Evolutionary conservation across 2,329 filamentous ascomycete species (phyloP).

Genomic region (Knufia fluminis): DNA sequence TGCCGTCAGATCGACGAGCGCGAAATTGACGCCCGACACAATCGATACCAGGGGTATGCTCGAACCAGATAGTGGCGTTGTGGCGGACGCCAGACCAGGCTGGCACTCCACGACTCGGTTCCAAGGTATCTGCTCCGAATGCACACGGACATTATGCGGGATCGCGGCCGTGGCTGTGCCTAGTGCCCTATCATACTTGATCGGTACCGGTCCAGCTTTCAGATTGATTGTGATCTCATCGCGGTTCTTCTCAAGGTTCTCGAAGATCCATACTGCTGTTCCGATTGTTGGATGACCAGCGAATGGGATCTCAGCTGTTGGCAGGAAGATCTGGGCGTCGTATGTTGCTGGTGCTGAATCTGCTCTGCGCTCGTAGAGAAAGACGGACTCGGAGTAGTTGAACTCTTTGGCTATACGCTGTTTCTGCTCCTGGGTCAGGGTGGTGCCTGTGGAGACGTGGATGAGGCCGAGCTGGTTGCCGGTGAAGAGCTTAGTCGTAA

Average conservation of each 20-base stretch:
- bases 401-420: constrained; percentile 52
- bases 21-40: constrained; percentile 44
- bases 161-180: constrained; percentile 20
- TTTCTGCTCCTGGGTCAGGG: constrained; percentile 40
- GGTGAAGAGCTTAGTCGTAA: constrained; percentile 31
- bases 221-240: constrained; percentile 28
- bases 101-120: constrained; percentile 8
- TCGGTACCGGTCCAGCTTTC: constrained; percentile 49
- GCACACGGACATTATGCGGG: constrained; percentile 31
- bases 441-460: neutral
- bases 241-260: constrained; percentile 3
- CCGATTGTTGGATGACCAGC: constrained; percentile 51
- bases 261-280: constrained; percentile 40
- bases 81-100: constrained; percentile 16
- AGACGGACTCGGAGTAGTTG: constrained; percentile 56
- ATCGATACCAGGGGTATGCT: constrained; percentile 27
- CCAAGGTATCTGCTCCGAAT: constrained; percentile 13
- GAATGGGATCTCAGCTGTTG: constrained; percentile 43
- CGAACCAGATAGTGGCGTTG: constrained; percentile 11
- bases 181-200: constrained; percentile 24
- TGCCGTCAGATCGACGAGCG: constrained; percentile 53
- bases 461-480: constrained; percentile 49
- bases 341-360: neutral
- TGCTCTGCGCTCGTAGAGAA: constrained; percentile 40
- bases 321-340: constrained; percentile 39